These are phyloP conservation scores for Cyberlindnera nakhonratchasimensis DNA, from an alignment of 805 yeast genomes.

Conservation along the genomic window DNA sequence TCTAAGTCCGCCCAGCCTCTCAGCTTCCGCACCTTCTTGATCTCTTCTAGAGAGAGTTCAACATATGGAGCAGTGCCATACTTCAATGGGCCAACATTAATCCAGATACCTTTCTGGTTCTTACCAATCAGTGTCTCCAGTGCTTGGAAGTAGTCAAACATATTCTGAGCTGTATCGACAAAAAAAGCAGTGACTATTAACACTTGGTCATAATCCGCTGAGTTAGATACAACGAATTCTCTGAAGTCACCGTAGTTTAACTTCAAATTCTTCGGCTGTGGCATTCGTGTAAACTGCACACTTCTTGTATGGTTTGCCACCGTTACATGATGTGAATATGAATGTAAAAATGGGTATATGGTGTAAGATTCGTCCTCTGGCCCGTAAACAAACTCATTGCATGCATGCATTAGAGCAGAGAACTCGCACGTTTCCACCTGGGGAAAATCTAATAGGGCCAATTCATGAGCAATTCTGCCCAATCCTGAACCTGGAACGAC, in stretches of 20 bases:
- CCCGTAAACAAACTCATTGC: constrained; percentile 56
- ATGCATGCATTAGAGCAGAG: constrained; percentile 70
- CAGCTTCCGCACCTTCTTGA: constrained; percentile 44
- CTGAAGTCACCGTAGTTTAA: constrained; percentile 64
- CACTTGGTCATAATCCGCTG: constrained; percentile 38
- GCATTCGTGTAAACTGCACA: constrained; percentile 30
- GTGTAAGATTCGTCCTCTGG: constrained; percentile 7
- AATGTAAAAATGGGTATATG: constrained; percentile 55
- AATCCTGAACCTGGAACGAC: constrained; percentile 88
- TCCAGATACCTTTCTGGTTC: constrained; percentile 61
- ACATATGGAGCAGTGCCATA: constrained; percentile 83
- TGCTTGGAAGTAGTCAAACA: constrained; percentile 68
- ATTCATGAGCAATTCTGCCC: constrained; percentile 70
- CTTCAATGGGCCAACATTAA: constrained; percentile 88
- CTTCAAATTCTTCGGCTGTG: constrained; percentile 45
- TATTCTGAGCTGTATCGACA: constrained; percentile 88
- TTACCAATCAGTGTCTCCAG: constrained; percentile 46
- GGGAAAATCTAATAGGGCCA: constrained; percentile 39
- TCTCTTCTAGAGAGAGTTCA: constrained; percentile 72
- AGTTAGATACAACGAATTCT: constrained; percentile 38
- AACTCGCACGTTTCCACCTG: constrained; percentile 72
- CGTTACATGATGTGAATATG: constrained; percentile 61
- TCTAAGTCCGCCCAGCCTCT: constrained; percentile 62
- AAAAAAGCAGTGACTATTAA: constrained; percentile 71
- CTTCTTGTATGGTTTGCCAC: constrained; percentile 48